phyloP scores from a whole-genome alignment of 768 basidiomycete species.

The Leucosporidium scottii region DNA sequence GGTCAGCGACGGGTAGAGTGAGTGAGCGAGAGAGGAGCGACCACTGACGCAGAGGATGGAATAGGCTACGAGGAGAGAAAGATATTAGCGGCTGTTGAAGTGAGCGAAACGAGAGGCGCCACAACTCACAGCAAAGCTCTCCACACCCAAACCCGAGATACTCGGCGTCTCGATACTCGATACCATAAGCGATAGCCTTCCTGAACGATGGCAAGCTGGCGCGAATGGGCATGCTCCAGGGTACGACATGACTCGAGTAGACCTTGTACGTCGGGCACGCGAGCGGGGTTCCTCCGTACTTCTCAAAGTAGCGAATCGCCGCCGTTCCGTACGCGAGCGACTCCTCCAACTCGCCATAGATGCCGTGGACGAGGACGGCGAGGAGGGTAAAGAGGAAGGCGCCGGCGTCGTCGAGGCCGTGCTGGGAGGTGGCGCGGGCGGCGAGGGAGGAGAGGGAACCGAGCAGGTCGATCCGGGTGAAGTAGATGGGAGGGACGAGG shows the following conservation, averaged over 20 bases:
- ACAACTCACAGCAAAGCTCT: conserved; percentile 8
- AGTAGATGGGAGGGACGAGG: conserved; percentile 31
- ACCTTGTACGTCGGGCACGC: conserved; percentile 32
- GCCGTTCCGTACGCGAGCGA: conserved; percentile 17
- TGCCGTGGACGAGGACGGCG: conserved; percentile 16
- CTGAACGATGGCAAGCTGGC: conserved; percentile 16
- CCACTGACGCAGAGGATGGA: not conserved
- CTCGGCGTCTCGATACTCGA: conserved; percentile 26
- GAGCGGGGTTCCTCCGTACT: conserved; percentile 15
- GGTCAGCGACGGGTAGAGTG: not conserved
- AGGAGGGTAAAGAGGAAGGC: conserved; percentile 27
- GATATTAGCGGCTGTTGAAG: not conserved
- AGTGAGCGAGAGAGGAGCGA: no score
- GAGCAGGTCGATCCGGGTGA: conserved; percentile 28
- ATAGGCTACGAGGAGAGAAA: not conserved
- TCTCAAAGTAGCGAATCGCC: conserved; percentile 22
- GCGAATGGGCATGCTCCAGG: conserved; percentile 10
- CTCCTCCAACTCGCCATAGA: conserved; percentile 2
- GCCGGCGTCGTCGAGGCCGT: conserved; percentile 24
- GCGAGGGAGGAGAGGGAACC: conserved; percentile 22
- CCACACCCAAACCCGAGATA: conserved; percentile 24
- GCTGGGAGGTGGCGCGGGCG: not conserved
- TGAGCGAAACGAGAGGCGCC: not conserved
- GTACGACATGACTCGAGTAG: conserved; percentile 19
- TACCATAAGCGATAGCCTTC: conserved; percentile 9